These are phyloP conservation scores for Irpex sp. DNA, from an alignment of 1,284 basidiomycete species.

Conservation along the genomic window DNA sequence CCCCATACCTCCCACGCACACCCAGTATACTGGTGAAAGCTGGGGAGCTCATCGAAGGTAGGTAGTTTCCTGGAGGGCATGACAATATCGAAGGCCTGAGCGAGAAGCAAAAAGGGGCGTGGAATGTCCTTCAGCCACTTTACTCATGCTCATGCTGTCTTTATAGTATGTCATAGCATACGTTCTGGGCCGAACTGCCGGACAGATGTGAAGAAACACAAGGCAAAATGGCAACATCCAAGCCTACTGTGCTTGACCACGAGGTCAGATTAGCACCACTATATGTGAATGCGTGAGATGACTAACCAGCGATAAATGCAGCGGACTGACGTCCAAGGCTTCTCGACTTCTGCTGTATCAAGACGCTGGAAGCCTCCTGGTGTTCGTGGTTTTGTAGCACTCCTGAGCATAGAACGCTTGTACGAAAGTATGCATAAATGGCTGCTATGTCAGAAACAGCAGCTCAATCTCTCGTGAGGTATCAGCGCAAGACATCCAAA, in stretches of 20 bases:
- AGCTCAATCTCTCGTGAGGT: too few relatives aligned
- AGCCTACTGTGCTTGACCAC: not conserved
- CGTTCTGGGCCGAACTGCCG: not conserved
- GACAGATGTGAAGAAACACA: not conserved
- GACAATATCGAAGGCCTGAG: not conserved
- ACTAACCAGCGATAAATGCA: not conserved
- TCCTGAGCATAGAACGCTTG: not conserved
- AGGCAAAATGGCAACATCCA: not conserved
- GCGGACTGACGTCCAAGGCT: not conserved
- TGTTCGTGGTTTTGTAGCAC: not conserved
- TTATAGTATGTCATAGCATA: not conserved
- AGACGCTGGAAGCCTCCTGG: not conserved
- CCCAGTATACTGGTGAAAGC: slow-evolving; percentile 52
- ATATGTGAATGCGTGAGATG: not conserved
- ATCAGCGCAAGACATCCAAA: too few relatives aligned
- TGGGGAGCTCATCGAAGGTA: slow-evolving; percentile 58
- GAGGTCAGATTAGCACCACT: not conserved
- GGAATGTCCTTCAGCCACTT: too few relatives aligned
- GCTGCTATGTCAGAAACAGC: not conserved
- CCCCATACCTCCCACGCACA: slow-evolving; percentile 78
- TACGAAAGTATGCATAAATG: not conserved
- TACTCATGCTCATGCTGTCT: not conserved
- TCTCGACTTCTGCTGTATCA: not conserved
- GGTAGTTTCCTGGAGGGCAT: slow-evolving; percentile 35
- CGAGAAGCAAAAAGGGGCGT: too few relatives aligned